Percentiles rank a stretch among this genome's conserved stretches.
Conservation (phyloP, 768 basidiomycete species). For the Boletales sp. region DNA sequence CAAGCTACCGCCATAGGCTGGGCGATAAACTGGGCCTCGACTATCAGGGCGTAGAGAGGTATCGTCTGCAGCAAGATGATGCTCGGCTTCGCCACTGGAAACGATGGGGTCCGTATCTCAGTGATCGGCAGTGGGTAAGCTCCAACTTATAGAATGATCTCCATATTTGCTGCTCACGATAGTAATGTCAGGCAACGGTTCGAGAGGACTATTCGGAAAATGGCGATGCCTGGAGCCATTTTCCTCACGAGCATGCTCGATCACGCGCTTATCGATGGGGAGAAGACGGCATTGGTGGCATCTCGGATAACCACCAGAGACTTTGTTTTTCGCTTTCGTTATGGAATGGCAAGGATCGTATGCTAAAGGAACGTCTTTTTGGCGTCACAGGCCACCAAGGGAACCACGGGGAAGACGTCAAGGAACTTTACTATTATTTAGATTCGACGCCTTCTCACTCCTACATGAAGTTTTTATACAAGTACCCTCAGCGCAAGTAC, state of each 20-base stretch:
- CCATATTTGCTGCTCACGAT: slow-evolving; percentile 8
- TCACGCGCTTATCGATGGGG: slow-evolving; percentile 98
- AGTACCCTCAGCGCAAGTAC: slow-evolving; percentile 89
- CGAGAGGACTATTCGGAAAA: slow-evolving; percentile 97
- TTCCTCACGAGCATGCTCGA: slow-evolving; percentile 89
- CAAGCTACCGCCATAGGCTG: slow-evolving; percentile 61
- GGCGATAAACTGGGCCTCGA: slow-evolving; percentile 58
- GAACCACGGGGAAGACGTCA: slow-evolving; percentile 99
- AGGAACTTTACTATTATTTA: slow-evolving; percentile 97
- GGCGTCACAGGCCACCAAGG: slow-evolving; percentile 97
- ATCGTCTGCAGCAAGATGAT: slow-evolving; percentile 82
- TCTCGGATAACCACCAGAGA: slow-evolving; percentile 95
- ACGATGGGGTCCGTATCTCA: slow-evolving; percentile 97
- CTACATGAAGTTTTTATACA: slow-evolving; percentile 99
- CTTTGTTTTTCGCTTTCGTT: slow-evolving; percentile 87
- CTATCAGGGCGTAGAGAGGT: slow-evolving; percentile 80
- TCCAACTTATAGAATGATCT: background rate
- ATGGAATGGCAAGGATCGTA: slow-evolving; percentile 94
- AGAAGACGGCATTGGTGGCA: slow-evolving; percentile 95
- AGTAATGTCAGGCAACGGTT: slow-evolving; percentile 76
- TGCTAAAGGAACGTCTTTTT: slow-evolving; percentile 94
- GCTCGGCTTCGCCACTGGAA: slow-evolving; percentile 90
- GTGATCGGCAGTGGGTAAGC: slow-evolving; percentile 94
- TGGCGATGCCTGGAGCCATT: slow-evolving; percentile 95
- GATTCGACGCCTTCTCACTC: slow-evolving; percentile 99